Percentiles rank a stretch among this genome's conserved stretches.
phyloP scores from a whole-genome alignment of 2,329 filamentous ascomycete species.

The Tolypocladium pustulatum region DNA sequence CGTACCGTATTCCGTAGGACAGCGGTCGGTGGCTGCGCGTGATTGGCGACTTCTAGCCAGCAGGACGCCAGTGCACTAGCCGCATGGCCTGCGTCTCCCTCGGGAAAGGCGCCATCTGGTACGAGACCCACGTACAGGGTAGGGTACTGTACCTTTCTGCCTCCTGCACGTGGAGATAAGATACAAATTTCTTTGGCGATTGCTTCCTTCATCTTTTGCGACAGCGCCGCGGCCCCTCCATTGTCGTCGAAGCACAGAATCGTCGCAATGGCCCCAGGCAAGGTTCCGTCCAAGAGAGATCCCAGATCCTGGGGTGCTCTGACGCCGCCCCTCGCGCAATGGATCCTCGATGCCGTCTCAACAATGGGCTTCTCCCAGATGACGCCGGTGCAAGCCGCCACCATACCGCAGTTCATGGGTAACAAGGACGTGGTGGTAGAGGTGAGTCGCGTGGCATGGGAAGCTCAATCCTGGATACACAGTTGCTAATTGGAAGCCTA shows the following conservation, averaged over 20 bases:
- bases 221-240: no score
- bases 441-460: conserved; percentile 24
- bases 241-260: neutral
- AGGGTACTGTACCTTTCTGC: no score
- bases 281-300: conserved; percentile 30
- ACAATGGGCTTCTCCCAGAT: conserved; percentile 80
- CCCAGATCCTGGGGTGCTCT: conserved; percentile 34
- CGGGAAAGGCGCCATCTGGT: neutral
- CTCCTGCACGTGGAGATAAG: conserved; percentile 21
- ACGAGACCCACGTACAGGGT: neutral
- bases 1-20: neutral
- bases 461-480: neutral
- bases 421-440: conserved; percentile 92
- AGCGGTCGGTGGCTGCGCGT: neutral
- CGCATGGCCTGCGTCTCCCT: no score
- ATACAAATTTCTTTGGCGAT: conserved; percentile 10
- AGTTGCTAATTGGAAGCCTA: conserved; percentile 14
- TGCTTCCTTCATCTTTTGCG: neutral
- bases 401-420: conserved; percentile 76
- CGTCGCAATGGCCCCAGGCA: conserved; percentile 2
- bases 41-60: neutral
- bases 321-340: conserved; percentile 38
- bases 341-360: conserved; percentile 74
- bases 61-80: neutral
- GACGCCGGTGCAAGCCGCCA: conserved; percentile 91